Evolutionary conservation across 306 rosid species (phyloP).

Genomic region (Pyrus bretschneideri): DNA sequence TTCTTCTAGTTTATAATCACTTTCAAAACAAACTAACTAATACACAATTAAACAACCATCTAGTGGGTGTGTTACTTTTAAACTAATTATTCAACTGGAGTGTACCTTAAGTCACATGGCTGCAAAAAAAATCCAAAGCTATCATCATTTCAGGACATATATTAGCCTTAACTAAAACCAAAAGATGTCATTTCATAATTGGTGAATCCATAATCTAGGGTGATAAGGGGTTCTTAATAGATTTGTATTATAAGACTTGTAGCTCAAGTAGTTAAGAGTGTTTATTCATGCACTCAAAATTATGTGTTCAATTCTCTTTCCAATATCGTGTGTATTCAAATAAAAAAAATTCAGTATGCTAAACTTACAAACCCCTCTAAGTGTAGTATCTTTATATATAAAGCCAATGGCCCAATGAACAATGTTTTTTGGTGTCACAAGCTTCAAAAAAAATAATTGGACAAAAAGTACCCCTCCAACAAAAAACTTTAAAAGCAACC

Average conservation of each 20-base stretch:
- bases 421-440: too few relatives aligned
- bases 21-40: conserved; percentile 60
- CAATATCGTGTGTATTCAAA: not conserved
- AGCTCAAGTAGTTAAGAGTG: not conserved
- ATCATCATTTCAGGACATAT: conserved; percentile 33
- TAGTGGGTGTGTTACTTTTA: conserved; percentile 58
- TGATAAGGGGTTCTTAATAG: not conserved
- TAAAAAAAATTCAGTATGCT: not conserved
- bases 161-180: conserved; percentile 12
- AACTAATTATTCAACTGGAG: conserved; percentile 52
- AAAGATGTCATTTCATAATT: not conserved
- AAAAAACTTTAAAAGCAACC: too few relatives aligned
- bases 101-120: conserved; percentile 62
- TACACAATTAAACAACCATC: conserved; percentile 33
- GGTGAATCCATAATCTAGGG: not conserved
- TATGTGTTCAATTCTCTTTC: too few relatives aligned
- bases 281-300: too few relatives aligned
- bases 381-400: too few relatives aligned
- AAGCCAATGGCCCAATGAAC: too few relatives aligned
- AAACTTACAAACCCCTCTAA: not conserved
- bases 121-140: conserved; percentile 22
- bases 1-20: conserved; percentile 39
- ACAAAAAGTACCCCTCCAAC: too few relatives aligned
- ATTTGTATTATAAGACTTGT: not conserved
- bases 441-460: too few relatives aligned